Evolutionary conservation across 768 basidiomycete species (phyloP).

Genomic region (Hygrophorus russula): DNA sequence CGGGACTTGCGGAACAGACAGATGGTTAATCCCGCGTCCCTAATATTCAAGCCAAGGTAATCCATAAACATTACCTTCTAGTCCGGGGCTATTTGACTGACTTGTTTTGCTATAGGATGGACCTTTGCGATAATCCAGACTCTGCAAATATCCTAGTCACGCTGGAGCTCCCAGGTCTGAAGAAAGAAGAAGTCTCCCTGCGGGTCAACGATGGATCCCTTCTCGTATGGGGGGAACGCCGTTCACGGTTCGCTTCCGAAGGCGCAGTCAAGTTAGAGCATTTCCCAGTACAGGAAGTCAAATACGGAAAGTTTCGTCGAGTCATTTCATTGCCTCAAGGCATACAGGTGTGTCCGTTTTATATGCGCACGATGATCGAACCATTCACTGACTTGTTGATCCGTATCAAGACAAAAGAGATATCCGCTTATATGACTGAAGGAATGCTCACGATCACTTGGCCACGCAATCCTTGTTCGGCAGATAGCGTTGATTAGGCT

Average conservation of each 20-base stretch:
- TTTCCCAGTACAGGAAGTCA: constrained; percentile 8
- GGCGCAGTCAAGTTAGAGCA: not conserved
- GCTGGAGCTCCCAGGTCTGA: constrained; percentile 10
- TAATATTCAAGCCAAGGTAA: constrained; percentile 8
- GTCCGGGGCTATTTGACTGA: not conserved
- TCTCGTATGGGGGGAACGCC: constrained; percentile 9
- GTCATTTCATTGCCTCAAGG: constrained; percentile 8
- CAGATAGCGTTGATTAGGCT: not conserved
- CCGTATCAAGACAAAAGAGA: constrained; percentile 4
- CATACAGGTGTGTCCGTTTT: constrained; percentile 4
- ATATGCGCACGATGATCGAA: not conserved
- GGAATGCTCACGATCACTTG: constrained; percentile 10
- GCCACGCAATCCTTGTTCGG: constrained; percentile 6
- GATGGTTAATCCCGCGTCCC: constrained; percentile 2
- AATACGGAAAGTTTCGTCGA: constrained; percentile 11
- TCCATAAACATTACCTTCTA: not conserved
- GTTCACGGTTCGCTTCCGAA: not conserved
- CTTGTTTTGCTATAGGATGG: constrained; percentile 6
- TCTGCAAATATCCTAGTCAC: constrained; percentile 5
- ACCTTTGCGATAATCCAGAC: constrained; percentile 7
- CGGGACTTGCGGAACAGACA: constrained; percentile 5
- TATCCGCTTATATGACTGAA: constrained; percentile 8
- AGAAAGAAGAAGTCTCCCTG: constrained; percentile 10
- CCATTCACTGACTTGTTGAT: not conserved
- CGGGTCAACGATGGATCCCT: constrained; percentile 7